Conservation (phyloP, 805 yeast species). For the Tetrapisispora fleetii region DNA sequence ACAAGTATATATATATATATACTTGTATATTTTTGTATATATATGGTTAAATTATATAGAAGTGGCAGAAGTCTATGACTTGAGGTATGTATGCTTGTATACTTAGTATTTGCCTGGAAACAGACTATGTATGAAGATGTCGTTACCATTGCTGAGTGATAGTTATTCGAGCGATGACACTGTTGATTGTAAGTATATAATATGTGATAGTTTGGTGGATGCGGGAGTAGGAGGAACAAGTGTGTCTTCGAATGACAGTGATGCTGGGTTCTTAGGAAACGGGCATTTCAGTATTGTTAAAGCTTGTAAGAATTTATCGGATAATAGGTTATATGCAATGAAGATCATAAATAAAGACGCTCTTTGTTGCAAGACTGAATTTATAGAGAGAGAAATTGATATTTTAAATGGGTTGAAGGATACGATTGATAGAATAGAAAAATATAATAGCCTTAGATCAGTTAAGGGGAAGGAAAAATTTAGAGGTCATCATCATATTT, state of each 20-base stretch:
- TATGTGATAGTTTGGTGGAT: slow-evolving; percentile 6
- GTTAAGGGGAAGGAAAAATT: slow-evolving; percentile 10
- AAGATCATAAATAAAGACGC: slow-evolving; percentile 29
- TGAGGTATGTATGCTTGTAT: no score
- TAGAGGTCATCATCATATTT: slow-evolving; percentile 38
- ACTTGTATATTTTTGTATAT: no score
- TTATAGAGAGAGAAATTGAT: slow-evolving; percentile 52
- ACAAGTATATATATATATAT: no score
- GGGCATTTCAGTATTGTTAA: slow-evolving; percentile 44
- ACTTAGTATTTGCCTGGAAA: no score
- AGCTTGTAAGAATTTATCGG: slow-evolving; percentile 37
- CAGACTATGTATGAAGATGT: no score
- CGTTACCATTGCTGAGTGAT: no score
- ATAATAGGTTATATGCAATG: slow-evolving; percentile 39
- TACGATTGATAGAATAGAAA: slow-evolving; percentile 25
- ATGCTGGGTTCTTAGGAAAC: slow-evolving; percentile 26
- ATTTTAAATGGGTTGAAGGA: slow-evolving; percentile 31
- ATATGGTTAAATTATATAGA: no score
- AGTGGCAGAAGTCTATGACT: no score
- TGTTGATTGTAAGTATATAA: slow-evolving; percentile 21
- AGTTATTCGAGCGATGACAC: neutral
- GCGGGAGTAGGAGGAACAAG: neutral
- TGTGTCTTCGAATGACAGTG: neutral
- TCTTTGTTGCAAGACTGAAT: slow-evolving; percentile 22
- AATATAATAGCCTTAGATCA: slow-evolving; percentile 20